Conservation (phyloP, 345 rosid genomes). For the Ricinus communis region DNA sequence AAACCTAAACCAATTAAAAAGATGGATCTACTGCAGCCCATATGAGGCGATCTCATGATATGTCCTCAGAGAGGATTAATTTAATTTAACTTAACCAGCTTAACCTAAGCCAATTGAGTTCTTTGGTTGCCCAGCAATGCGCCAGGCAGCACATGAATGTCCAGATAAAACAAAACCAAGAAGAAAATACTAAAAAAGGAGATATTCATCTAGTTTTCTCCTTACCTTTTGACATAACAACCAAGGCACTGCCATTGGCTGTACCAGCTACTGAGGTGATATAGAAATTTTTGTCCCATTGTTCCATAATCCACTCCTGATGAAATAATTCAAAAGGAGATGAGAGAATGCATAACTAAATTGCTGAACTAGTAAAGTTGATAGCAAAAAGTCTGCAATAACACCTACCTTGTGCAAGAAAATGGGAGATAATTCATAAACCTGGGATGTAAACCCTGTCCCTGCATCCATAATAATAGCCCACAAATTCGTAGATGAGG, state of each 20-base stretch:
- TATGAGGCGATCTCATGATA: neutral
- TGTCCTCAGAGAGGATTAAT: no score
- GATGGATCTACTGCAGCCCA: neutral
- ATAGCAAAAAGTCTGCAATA: neutral
- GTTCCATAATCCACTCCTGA: constrained; percentile 23
- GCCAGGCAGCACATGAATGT: neutral
- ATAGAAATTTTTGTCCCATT: constrained; percentile 19
- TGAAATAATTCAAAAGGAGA: neutral
- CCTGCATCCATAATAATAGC: constrained; percentile 31
- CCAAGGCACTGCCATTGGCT: constrained; percentile 21
- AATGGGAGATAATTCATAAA: constrained; percentile 23
- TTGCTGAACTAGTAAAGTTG: neutral
- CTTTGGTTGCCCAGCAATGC: neutral
- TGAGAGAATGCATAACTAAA: neutral
- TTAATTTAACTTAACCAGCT: no score
- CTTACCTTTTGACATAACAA: constrained; percentile 28
- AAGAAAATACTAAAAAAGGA: no score
- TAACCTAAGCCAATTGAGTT: neutral
- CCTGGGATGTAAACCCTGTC: constrained; percentile 27
- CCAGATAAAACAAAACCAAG: neutral
- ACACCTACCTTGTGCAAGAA: constrained; percentile 28
- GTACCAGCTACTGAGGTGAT: constrained; percentile 23
- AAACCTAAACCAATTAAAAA: neutral
- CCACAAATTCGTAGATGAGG: constrained; percentile 26
- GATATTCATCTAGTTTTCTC: neutral